phyloP scores from a whole-genome alignment of 139 green algal genomes.

The Chlorella sp. region DNA sequence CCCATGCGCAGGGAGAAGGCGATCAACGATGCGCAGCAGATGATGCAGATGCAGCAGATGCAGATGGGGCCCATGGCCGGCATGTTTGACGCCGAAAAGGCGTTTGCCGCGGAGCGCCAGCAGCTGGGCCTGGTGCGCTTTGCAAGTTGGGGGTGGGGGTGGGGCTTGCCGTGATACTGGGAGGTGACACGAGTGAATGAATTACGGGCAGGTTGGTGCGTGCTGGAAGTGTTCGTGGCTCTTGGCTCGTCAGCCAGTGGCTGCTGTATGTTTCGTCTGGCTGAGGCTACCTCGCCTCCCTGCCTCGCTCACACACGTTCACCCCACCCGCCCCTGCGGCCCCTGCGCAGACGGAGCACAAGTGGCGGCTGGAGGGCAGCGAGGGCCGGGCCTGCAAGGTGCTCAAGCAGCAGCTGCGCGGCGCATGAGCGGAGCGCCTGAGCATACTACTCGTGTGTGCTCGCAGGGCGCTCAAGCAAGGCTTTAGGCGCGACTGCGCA shows the following conservation, averaged over 20 bases:
- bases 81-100: conserved; percentile 67
- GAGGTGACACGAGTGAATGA: too few species aligned
- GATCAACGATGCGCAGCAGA: conserved; percentile 82
- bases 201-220: too few species aligned
- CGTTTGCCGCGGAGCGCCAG: conserved; percentile 75
- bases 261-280: too few species aligned
- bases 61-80: conserved; percentile 61
- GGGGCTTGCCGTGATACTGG: too few species aligned
- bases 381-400: conserved; percentile 63
- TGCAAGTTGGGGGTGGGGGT: too few species aligned
- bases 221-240: too few species aligned
- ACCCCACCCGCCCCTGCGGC: neutral
- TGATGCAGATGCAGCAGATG: conserved; percentile 79
- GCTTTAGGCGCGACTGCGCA: too few species aligned
- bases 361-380: conserved; percentile 71
- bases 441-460: too few species aligned
- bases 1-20: conserved; percentile 72
- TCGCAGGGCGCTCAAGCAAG: too few species aligned
- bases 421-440: neutral
- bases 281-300: neutral
- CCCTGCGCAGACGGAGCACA: conserved; percentile 61
- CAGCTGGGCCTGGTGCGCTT: conserved; percentile 53
- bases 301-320: neutral
- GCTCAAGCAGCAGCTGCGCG: conserved; percentile 56
- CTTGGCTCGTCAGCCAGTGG: too few species aligned